Conservation (phyloP, 1,284 basidiomycete species). For the Melampsora abietis-canadensis region DNA sequence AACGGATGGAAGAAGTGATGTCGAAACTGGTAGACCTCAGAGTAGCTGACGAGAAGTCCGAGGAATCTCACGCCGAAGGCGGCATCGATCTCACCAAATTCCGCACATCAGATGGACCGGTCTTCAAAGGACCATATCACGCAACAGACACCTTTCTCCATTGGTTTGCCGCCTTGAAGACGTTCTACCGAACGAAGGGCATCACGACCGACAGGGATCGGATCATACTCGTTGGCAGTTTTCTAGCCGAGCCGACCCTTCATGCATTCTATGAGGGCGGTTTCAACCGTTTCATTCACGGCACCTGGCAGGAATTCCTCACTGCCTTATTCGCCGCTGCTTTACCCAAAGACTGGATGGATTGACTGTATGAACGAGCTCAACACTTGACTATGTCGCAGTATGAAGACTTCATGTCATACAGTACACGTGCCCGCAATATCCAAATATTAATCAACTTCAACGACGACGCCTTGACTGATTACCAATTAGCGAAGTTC, state of each 20-base stretch:
- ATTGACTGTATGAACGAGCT: neutral
- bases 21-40: too few species aligned
- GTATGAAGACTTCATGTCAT: neutral
- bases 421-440: neutral
- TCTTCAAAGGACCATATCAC: neutral
- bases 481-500: neutral
- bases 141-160: too few species aligned
- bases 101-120: neutral
- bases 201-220: neutral
- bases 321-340: neutral
- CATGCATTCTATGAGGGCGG: slow-evolving; percentile 3
- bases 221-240: neutral
- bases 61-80: neutral
- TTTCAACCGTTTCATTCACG: neutral
- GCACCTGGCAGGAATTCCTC: slow-evolving; percentile 1
- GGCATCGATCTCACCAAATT: neutral
- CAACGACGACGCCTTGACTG: neutral
- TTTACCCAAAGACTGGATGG: neutral
- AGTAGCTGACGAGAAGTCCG: too few species aligned
- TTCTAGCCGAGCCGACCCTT: slow-evolving; percentile 6
- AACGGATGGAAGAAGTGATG: too few species aligned
- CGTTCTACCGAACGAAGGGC: slow-evolving; percentile 8
- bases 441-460: slow-evolving; percentile 11
- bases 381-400: neutral
- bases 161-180: too few species aligned